These are phyloP conservation scores for Pseudogymnoascus sp. DNA, from an alignment of 2,329 filamentous ascomycete genomes.

Conservation along the genomic window DNA sequence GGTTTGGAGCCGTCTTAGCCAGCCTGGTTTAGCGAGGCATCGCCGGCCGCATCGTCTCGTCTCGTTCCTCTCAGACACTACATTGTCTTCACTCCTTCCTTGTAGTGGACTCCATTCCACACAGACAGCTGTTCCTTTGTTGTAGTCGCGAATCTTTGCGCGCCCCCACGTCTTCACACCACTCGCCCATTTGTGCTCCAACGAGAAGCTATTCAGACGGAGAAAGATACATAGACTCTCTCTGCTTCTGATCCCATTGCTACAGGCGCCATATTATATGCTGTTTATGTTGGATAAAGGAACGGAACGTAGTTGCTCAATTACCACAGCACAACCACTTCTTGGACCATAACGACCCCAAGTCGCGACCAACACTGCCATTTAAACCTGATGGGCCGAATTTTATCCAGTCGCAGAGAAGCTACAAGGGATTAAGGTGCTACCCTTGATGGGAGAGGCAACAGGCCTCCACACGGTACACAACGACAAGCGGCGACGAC, in stretches of 20 bases:
- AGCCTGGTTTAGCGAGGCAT: constrained; percentile 4
- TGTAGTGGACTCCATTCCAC: not conserved
- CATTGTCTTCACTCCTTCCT: not conserved
- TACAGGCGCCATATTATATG: not conserved
- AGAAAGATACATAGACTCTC: not conserved
- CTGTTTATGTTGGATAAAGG: not conserved
- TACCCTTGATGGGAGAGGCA: not conserved
- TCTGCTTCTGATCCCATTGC: not conserved
- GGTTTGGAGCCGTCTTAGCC: not conserved
- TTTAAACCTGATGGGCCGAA: not conserved
- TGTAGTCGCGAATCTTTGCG: not conserved
- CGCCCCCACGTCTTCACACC: not conserved
- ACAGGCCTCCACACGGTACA: not conserved
- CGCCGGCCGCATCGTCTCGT: not conserved
- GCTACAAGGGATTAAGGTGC: not conserved
- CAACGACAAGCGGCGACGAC: not conserved
- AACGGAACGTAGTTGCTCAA: constrained; percentile 4
- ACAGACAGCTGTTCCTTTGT: not conserved
- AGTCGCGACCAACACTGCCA: not conserved
- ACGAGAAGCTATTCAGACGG: not conserved
- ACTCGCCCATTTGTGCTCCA: not conserved
- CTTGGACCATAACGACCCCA: not conserved
- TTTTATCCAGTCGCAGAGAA: not conserved
- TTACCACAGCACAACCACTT: not conserved
- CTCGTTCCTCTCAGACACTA: not conserved